Base-by-base conservation (phyloP, 2,329 filamentous ascomycete genomes). In the Aspergillus carbonarius region DNA sequence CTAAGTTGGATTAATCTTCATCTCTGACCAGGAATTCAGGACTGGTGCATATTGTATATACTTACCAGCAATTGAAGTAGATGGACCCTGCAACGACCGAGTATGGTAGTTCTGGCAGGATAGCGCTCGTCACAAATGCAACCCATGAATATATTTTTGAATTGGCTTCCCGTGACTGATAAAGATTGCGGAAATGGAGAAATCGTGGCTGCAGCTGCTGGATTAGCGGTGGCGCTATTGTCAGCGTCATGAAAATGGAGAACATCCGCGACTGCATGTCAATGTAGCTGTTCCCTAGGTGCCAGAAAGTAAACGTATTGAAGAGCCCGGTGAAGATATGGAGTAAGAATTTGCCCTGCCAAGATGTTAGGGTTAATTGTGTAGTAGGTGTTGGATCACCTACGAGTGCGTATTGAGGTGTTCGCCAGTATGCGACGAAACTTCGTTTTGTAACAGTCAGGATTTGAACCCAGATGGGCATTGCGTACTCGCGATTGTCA, bases 101-200 rank as follows among this genome's bases (percentile, higher is more conserved):
- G 64, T 90, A 91, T 0, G 90, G 90, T 0, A 92, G 79, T 72
- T 93, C 90, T 15, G 84, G 86, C 0, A 91, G 64, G 5, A 92
- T 82, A 1, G 83, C 82, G 0, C 84, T 87, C 2, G 85, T 86
- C 0, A 85, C 83, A 74, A 89, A 91, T 0, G 89, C 88, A 13
- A 83, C 74, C 89, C 90, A 92, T 1, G 85, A 87, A 74, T 93
- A 95, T 25, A 92, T 91, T 72, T 92, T 92, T 15, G 88, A 85
- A n/a, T 85, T 90, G 50, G 86, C 83, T 72, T 95, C 91, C 5
- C 91, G 83, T 1, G 83, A 85, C 70, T 88, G 78, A 75, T 90
- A 95, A 25, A 93, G 80, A 32, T 83, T 80, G 4, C 89, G 82
- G 46, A 85, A 83, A 59, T 83, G 78, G 53, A 92, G 77, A 70